Evolutionary conservation across 164 flowering plant genomes (phyloP), one percentile per base, ranked within the genome.

Genomic region (Stephania yunnanensis): DNA sequence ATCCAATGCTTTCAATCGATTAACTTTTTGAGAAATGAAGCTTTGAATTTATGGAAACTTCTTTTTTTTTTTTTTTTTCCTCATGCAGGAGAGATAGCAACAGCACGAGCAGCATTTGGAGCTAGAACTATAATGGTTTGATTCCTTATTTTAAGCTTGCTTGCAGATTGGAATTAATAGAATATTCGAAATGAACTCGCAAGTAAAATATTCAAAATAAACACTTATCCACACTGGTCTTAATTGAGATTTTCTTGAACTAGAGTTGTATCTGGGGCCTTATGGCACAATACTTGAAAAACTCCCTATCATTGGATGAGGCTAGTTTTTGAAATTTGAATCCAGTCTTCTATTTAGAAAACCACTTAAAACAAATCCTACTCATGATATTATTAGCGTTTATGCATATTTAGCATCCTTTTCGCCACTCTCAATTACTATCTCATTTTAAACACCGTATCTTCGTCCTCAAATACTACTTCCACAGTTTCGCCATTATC

Each of bases 111-210:
- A 19, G 86, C 90, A 75, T 80, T 89, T 46, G 85, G 87, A 46
- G 86, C 87, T 78, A 85, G 84, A 70, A 86, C 90, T 29, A 87
- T 87, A 61, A 87, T 87, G 90, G 90, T 87, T 80, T 45, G 82
- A 1, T 74, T 78, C 46, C 53, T 22, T 19, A 70, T 5, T 30
- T 15, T 74, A 45, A 69, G 71, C 65, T n/a, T n/a, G 46, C 6
- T 46, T 45, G 30, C n/a, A 46, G 9, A 9, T 50, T 74, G 15
- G 13, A 12, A 48, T 12, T 8, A 48, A 12, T 67, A 53, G 42
- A 36, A 36, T 36, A 36, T 36, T 36, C 42, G 42, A 36, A 36
- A 36, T 36, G 42, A 36, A 36, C 42, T 36, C 42, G 4, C 42
- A 36, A 0, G 42, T 36, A 36, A 25, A 9, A 45, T 61, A 61